Evolutionary conservation across 2,329 filamentous ascomycete genomes (phyloP).

Genomic region (Sporothrix pseudoabietina): DNA sequence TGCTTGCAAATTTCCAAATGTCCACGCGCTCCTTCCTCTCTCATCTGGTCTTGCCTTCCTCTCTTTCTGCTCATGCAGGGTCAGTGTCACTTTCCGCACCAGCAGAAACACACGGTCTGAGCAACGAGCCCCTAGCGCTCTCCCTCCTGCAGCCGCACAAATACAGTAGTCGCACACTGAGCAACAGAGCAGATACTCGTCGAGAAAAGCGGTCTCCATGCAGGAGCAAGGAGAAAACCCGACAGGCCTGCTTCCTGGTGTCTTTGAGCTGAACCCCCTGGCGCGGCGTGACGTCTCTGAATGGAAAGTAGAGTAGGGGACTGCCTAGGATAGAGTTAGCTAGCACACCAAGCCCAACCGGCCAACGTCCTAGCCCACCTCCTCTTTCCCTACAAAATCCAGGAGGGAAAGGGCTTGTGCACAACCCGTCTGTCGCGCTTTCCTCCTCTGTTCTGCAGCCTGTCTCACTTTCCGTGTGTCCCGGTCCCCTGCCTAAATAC

Average conservation of each 20-base stretch:
- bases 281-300: not conserved
- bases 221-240: not conserved
- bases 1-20: not conserved
- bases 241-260: not conserved
- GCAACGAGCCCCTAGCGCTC: not conserved
- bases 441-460: slow-evolving; percentile 6
- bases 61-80: not conserved
- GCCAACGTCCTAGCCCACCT: not conserved
- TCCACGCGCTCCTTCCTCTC: not conserved
- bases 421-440: slow-evolving; percentile 5
- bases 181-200: not conserved
- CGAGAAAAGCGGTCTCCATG: not conserved
- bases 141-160: slow-evolving; percentile 17
- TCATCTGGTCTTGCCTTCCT: not conserved
- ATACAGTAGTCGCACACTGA: not conserved
- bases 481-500: slow-evolving; percentile 1
- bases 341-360: not conserved
- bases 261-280: not conserved
- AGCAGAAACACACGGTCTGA: slow-evolving; percentile 13
- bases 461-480: not conserved
- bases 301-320: not conserved
- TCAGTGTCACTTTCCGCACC: not conserved
- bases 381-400: not conserved
- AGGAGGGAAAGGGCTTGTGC: slow-evolving; percentile 1
- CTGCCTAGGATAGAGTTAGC: not conserved